Evolutionary conservation across 1,284 basidiomycete genomes (phyloP).

Genomic region (Pseudozyma hubeiensis): DNA sequence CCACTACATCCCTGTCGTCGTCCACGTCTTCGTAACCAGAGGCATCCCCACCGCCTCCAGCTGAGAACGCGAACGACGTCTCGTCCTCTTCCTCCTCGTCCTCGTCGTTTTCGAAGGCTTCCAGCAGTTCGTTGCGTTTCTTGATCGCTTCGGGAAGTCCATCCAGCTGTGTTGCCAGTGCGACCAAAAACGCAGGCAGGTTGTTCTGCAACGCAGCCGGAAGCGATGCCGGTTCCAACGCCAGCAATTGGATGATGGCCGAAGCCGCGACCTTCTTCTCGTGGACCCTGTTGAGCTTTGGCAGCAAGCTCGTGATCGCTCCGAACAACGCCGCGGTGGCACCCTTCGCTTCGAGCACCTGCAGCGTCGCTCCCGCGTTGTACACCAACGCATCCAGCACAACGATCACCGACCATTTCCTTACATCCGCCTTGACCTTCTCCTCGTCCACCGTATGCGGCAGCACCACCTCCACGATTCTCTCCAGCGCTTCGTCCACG

Average conservation of each 20-base stretch:
- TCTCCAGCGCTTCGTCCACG: constrained; percentile 71
- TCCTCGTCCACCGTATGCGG: constrained; percentile 44
- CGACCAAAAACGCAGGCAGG: constrained; percentile 53
- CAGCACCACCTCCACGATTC: constrained; percentile 54
- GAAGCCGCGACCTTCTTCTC: constrained; percentile 87
- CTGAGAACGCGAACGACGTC: constrained; percentile 29
- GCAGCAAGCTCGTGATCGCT: constrained; percentile 74
- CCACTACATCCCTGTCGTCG: constrained; percentile 63
- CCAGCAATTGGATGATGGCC: constrained; percentile 72
- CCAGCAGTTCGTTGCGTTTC: constrained; percentile 58
- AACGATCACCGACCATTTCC: constrained; percentile 82
- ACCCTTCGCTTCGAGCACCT: constrained; percentile 76
- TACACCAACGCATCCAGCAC: constrained; percentile 86
- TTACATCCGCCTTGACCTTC: constrained; percentile 76
- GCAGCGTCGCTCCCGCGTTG: constrained; percentile 81
- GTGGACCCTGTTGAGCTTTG: constrained; percentile 83
- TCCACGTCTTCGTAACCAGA: constrained; percentile 52
- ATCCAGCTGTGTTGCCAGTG: constrained; percentile 55
- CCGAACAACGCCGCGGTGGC: constrained; percentile 82
- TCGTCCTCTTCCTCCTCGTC: constrained; percentile 57
- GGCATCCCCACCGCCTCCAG: constrained; percentile 26
- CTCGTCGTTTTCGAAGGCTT: constrained; percentile 62
- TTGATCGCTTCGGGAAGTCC: constrained; percentile 58
- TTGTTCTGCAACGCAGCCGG: constrained; percentile 53
- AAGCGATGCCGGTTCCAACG: constrained; percentile 46